Evolutionary conservation across 176 grass and related monocot genomes (phyloP).

Genomic region (Sorghum bicolor): DNA sequence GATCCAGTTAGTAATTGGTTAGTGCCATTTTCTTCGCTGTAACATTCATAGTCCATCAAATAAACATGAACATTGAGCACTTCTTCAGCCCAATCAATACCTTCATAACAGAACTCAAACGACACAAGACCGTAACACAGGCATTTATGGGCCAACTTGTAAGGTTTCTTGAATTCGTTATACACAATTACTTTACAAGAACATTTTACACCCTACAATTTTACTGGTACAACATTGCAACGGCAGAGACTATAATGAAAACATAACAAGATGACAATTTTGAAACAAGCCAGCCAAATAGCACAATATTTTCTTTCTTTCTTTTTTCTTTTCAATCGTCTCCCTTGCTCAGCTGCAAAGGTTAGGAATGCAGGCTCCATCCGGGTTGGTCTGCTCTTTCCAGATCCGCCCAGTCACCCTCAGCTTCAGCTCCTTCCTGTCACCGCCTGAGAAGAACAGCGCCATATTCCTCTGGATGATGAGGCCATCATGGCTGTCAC

Average conservation of each 20-base stretch:
- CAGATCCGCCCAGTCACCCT: slow-evolving; percentile 68
- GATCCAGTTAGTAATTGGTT: background rate
- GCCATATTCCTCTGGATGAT: slow-evolving; percentile 93
- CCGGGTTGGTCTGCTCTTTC: slow-evolving; percentile 69
- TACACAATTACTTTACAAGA: slow-evolving; percentile 60
- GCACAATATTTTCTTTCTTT: slow-evolving; percentile 28
- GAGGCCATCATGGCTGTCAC: slow-evolving; percentile 86
- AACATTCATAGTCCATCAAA: background rate
- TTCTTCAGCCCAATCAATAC: background rate
- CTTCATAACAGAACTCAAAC: background rate
- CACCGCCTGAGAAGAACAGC: slow-evolving; percentile 68
- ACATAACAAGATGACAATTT: slow-evolving; percentile 20
- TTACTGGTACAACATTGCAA: slow-evolving; percentile 26
- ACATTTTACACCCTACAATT: slow-evolving; percentile 40
- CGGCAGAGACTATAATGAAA: slow-evolving; percentile 28
- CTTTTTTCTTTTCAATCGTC: background rate
- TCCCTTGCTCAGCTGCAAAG: slow-evolving; percentile 57
- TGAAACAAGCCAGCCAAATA: slow-evolving; percentile 45
- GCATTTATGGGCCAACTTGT: slow-evolving; percentile 33
- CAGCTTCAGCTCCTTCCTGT: slow-evolving; percentile 73
- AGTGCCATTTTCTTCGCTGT: background rate
- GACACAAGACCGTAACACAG: background rate
- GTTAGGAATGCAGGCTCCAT: slow-evolving; percentile 68
- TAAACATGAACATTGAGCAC: background rate
- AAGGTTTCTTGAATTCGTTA: slow-evolving; percentile 31